Base-by-base conservation (phyloP, 441 rosid genomes). In the Aquilaria agallochum region DNA sequence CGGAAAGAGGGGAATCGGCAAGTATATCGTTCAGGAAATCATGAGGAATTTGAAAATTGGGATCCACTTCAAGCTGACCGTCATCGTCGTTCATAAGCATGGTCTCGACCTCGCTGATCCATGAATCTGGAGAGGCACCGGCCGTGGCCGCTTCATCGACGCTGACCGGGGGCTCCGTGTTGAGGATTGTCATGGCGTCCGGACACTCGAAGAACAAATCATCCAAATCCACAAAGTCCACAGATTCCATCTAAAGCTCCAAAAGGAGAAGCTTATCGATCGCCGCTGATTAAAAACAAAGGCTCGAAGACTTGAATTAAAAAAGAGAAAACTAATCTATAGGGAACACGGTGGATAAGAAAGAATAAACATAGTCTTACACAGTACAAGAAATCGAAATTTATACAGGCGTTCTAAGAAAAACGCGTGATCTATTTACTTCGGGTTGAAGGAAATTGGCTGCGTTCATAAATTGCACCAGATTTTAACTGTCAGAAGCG, bases 71-170 rank as follows among this genome's bases (percentile, higher is more conserved):
- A 32, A 8, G 59, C 54, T 20, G 50, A 0, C 60, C 70, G 50
- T 69, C 80, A n/a, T 81, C 84, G 7, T 84, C 86, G 3, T 63
- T 68, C 94, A 88, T 84, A 73, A 92, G 59, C 5, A 67, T 40
- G 58, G 20, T 77, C 81, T 89, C 89, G 36, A 89, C 65, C 50
- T 80, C 80, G 40, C 72, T 78, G 65, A 86, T 71, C 84, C 78
- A 74, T 14, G 74, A 64, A 47, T 67, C 81, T 2, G 80, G 78
- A 3, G 78, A 68, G 1, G 69, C 56, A 3, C 52, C 61, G 3
- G 65, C 62, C 20, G 13, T 50, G 53, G 60, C 34, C 14, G 68
- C 55, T 5, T 69, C 52, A 20, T 58, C 72, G 9, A 30, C 4
- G 34, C 42, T 42, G 30, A 66, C 32, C 53, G 67, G 47, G 47